Conservation (phyloP, 2,329 filamentous ascomycete genomes). For the Botrytis paeoniae region DNA sequence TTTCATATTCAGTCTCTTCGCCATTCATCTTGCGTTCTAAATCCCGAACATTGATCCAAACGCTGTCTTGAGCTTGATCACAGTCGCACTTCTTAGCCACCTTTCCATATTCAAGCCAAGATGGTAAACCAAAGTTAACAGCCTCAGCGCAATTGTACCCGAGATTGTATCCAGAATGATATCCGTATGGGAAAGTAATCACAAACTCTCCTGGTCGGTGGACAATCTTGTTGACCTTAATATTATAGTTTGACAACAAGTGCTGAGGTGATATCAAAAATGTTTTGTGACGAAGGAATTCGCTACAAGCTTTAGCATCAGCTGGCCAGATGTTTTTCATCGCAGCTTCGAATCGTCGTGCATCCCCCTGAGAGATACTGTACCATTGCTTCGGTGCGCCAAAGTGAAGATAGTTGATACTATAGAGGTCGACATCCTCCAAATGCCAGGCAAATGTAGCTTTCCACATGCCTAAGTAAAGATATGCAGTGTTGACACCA, state of each 20-base stretch:
- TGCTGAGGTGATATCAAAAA: conserved; percentile 93
- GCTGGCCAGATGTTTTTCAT: conserved; percentile 96
- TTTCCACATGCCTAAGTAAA: conserved; percentile 99
- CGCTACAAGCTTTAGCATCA: conserved; percentile 91
- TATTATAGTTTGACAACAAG: conserved; percentile 82
- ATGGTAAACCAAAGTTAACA: conserved; percentile 94
- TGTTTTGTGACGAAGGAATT: conserved; percentile 96
- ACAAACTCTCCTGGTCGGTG: conserved; percentile 97
- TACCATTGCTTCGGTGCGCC: conserved; percentile 99
- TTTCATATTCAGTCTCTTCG: conserved; percentile 81
- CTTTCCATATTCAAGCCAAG: conserved; percentile 91
- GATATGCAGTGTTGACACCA: conserved; percentile 95
- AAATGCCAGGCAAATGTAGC: conserved; percentile 99
- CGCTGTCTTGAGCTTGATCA: conserved; percentile 90
- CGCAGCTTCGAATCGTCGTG: conserved; percentile 84
- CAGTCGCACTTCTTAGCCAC: conserved; percentile 97
- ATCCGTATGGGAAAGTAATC: conserved; percentile 97
- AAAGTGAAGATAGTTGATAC: conserved; percentile 99
- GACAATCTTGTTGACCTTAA: conserved; percentile 93
- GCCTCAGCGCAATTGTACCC: conserved; percentile 99
- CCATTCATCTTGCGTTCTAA: conserved; percentile 92
- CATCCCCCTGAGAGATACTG: conserved; percentile 94
- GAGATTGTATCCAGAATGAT: conserved; percentile 96
- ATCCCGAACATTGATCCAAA: conserved; percentile 96
- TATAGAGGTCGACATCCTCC: conserved; percentile 98